Evolutionary conservation across 2,329 filamentous ascomycete species (phyloP).

Genomic region (Penicillium palitans): DNA sequence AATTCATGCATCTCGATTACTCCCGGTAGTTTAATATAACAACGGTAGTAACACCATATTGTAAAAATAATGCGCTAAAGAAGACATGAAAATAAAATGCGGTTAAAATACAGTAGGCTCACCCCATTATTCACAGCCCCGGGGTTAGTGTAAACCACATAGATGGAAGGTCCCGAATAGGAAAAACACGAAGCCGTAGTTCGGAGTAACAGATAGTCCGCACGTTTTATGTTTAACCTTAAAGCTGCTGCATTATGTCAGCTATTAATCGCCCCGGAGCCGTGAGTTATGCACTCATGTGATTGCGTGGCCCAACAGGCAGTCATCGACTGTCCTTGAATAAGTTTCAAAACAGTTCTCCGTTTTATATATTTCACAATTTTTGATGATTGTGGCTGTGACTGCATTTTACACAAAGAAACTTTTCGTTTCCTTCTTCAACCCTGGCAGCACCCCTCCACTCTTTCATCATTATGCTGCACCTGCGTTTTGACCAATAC

Average conservation of each 20-base stretch:
- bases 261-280: neutral
- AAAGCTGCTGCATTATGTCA: slow-evolving; percentile 5
- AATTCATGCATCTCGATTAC: too few species aligned
- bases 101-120: too few species aligned
- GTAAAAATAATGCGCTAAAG: too few species aligned
- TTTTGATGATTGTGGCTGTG: neutral
- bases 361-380: neutral
- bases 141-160: too few species aligned
- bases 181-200: neutral
- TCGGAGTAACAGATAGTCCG: neutral
- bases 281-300: slow-evolving; percentile 9
- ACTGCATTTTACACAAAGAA: neutral
- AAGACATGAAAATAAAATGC: too few species aligned
- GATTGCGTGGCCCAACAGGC: slow-evolving; percentile 10
- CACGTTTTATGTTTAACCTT: neutral
- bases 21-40: too few species aligned
- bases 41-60: too few species aligned
- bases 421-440: neutral
- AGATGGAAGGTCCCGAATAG: neutral
- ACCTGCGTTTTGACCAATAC: slow-evolving; percentile 14
- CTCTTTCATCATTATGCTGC: slow-evolving; percentile 16
- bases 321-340: neutral
- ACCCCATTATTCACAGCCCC: too few species aligned
- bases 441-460: neutral
- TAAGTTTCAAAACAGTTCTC: neutral